Base-by-base conservation (phyloP, 257 asterid species). In the Ophiorrhiza pumila region DNA sequence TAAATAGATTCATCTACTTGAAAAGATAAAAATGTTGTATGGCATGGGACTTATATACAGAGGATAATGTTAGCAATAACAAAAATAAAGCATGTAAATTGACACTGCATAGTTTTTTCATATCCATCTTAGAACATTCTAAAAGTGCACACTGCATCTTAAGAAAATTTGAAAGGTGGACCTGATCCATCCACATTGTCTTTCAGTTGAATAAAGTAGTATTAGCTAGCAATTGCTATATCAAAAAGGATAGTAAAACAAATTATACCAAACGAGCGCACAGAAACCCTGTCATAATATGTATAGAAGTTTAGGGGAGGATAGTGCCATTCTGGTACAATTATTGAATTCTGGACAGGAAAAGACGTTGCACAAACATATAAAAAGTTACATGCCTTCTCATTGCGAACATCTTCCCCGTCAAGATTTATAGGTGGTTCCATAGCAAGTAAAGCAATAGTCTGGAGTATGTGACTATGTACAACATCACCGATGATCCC, bases 391-490 rank as follows among this genome's bases (percentile, higher is more conserved):
- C 49, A 32, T 61, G 79, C 89, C 87, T 85, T 85, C 50, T 85
- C 85, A 71, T 80, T 73, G 49, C 85, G 84, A 81, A 84, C 79
- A 72, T 84, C 88, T 81, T 84, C 88, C 46, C 85, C 85, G 22
- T 80, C 82, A 68, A 83, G 87, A 57, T 81, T 66, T 64, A 80
- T 77, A 23, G 87, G 89, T 39, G 85, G 89, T 74, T 85, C 89
- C 89, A 85, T 85, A 60, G 89, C 81, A 80, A 85, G 89, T 80
- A 85, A 83, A 27, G 89, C 84, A 61, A 85, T 81, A 35, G 89
- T 83, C 71, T 85, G 89, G 71, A 85, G 83, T 46, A 85, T 80
- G 76, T 85, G 89, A 76, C 89, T 85, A 35, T 85, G 89, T 71
- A 85, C 86, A 67, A 85, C 83, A 76, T 85, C 89, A 68, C 85